phyloP scores from a whole-genome alignment of 441 rosid species.

The Flueggea neowawraea region DNA sequence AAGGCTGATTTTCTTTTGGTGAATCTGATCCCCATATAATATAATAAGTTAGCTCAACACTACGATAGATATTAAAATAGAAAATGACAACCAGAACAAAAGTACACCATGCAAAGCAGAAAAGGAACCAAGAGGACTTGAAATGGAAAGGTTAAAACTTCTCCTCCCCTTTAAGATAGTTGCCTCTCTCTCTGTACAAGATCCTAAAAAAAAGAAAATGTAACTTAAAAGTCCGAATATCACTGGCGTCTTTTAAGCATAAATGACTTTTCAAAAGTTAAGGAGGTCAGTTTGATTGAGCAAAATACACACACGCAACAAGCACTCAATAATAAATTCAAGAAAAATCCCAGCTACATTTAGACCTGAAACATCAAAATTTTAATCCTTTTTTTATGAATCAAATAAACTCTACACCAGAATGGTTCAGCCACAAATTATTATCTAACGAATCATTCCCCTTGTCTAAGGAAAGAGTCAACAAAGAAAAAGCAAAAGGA shows the following conservation, averaged over 20 bases:
- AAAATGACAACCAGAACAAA: slow-evolving; percentile 12
- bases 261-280: background rate
- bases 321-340: background rate
- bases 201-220: too few species aligned
- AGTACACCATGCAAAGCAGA: slow-evolving; percentile 9
- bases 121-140: slow-evolving; percentile 18
- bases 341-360: too few species aligned
- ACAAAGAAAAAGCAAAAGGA: slow-evolving; percentile 31
- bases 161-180: background rate
- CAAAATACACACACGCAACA: background rate
- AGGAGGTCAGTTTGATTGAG: background rate
- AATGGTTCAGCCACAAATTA: too few species aligned
- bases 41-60: slow-evolving; percentile 46
- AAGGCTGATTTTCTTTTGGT: slow-evolving; percentile 68
- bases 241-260: background rate
- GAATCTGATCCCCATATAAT: slow-evolving; percentile 50
- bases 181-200: background rate
- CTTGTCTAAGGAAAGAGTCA: slow-evolving; percentile 1
- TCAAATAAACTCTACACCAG: too few species aligned
- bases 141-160: background rate
- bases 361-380: too few species aligned
- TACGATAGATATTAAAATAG: slow-evolving; percentile 16
- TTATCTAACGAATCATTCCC: background rate
- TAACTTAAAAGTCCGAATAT: too few species aligned
- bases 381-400: too few species aligned